Conservation (phyloP, 768 basidiomycete genomes). For the Dendrothele bispora region DNA sequence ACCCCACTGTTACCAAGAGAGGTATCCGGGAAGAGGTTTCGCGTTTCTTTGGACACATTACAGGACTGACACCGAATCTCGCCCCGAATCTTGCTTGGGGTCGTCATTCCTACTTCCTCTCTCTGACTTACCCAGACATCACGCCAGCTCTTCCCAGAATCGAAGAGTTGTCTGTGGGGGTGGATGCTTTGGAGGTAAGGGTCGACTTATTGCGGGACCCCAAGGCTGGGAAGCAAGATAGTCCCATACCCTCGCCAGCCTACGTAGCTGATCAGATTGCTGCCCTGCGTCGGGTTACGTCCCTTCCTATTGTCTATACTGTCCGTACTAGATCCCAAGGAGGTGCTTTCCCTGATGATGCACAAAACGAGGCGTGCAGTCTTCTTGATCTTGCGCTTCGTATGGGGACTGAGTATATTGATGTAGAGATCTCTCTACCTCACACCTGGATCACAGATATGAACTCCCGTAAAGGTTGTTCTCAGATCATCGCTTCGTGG, state of each 20-base stretch:
- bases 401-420: slow-evolving; percentile 88
- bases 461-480: slow-evolving; percentile 59
- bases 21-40: slow-evolving; percentile 60
- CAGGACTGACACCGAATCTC: slow-evolving; percentile 68
- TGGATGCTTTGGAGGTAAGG: slow-evolving; percentile 91
- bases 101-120: slow-evolving; percentile 86
- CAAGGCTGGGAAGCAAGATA: slow-evolving; percentile 44
- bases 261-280: slow-evolving; percentile 86
- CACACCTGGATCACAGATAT: slow-evolving; percentile 61
- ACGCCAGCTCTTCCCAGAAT: slow-evolving; percentile 66
- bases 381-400: slow-evolving; percentile 79
- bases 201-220: slow-evolving; percentile 77
- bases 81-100: slow-evolving; percentile 51
- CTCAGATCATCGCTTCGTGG: slow-evolving; percentile 89
- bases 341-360: slow-evolving; percentile 84
- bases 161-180: slow-evolving; percentile 75
- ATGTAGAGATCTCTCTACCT: slow-evolving; percentile 83
- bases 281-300: slow-evolving; percentile 70
- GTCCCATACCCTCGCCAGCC: slow-evolving; percentile 58
- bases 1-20: slow-evolving; percentile 18
- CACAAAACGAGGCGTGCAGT: slow-evolving; percentile 67
- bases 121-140: slow-evolving; percentile 89
- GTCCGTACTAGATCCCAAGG: slow-evolving; percentile 88
- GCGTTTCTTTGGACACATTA: slow-evolving; percentile 89
- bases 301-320: slow-evolving; percentile 90